phyloP scores from a whole-genome alignment of 2,329 filamentous ascomycete species.

The Fusarium scirpi region DNA sequence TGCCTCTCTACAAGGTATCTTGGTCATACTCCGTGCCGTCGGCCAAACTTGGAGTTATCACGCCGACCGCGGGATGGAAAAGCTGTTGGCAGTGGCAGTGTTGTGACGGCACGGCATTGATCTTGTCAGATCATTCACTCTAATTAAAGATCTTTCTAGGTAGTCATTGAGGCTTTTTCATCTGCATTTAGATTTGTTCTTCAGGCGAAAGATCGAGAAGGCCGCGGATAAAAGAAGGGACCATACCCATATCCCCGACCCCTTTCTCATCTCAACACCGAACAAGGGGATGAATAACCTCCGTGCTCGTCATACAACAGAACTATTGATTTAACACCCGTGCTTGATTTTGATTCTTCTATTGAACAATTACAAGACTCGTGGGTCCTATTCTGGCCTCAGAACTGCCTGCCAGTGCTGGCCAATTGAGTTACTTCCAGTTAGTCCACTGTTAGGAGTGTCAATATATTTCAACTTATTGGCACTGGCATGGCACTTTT shows the following conservation, averaged over 20 bases:
- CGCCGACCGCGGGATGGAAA: constrained; percentile 3
- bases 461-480: neutral
- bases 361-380: neutral
- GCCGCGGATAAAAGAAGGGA: neutral
- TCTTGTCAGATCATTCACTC: constrained; percentile 10
- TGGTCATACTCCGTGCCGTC: constrained; percentile 8
- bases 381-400: neutral
- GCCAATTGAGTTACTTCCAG: neutral
- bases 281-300: neutral
- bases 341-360: neutral
- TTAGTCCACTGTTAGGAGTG: neutral
- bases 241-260: neutral
- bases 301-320: neutral
- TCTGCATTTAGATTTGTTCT: neutral
- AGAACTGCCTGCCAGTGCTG: constrained; percentile 19
- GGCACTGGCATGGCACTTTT: neutral
- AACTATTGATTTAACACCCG: neutral
- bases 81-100: constrained; percentile 6
- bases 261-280: constrained; percentile 17
- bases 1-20: neutral
- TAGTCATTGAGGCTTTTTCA: neutral
- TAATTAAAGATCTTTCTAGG: neutral
- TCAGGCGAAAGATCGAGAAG: neutral
- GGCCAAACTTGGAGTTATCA: constrained; percentile 12
- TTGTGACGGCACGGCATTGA: constrained; percentile 4